Percentiles rank a stretch among this genome's conserved stretches.
These are phyloP conservation scores for Ganoderma boninense DNA, from an alignment of 1,284 basidiomycete genomes.

Conservation along the genomic window DNA sequence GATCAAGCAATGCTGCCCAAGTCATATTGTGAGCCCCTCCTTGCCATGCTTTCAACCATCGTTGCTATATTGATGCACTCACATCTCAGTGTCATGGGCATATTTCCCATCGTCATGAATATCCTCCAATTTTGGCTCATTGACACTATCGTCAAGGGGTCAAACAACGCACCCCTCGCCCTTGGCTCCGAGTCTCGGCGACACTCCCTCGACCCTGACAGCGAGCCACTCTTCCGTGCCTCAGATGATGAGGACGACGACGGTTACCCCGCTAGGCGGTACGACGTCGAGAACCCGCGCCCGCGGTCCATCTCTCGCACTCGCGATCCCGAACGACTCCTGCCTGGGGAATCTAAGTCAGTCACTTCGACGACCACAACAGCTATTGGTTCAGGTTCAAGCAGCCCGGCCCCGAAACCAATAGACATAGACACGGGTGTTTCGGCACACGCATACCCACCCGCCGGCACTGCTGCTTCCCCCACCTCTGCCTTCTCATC, in stretches of 20 bases:
- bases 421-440: conserved; percentile 38
- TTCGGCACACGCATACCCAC: conserved; percentile 68
- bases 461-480: conserved; percentile 39
- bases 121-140: conserved; percentile 90
- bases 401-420: conserved; percentile 45
- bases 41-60: neutral
- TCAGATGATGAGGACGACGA: conserved; percentile 63
- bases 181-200: conserved; percentile 48
- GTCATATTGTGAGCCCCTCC: conserved; percentile 77
- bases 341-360: conserved; percentile 43
- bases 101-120: conserved; percentile 96
- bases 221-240: conserved; percentile 59
- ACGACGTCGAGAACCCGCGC: conserved; percentile 57
- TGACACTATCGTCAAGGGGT: conserved; percentile 86
- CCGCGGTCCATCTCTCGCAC: conserved; percentile 44
- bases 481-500: conserved; percentile 49
- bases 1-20: conserved; percentile 70
- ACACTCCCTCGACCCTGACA: conserved; percentile 48
- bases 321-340: conserved; percentile 34
- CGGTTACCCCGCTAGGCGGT: conserved; percentile 36
- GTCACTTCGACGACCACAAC: conserved; percentile 39
- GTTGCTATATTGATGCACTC: neutral
- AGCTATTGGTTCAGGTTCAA: conserved; percentile 38
- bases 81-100: conserved; percentile 78
- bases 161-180: conserved; percentile 46